Evolutionary conservation across 768 basidiomycete genomes (phyloP).

Genomic region (Rhizopogon vulgaris): DNA sequence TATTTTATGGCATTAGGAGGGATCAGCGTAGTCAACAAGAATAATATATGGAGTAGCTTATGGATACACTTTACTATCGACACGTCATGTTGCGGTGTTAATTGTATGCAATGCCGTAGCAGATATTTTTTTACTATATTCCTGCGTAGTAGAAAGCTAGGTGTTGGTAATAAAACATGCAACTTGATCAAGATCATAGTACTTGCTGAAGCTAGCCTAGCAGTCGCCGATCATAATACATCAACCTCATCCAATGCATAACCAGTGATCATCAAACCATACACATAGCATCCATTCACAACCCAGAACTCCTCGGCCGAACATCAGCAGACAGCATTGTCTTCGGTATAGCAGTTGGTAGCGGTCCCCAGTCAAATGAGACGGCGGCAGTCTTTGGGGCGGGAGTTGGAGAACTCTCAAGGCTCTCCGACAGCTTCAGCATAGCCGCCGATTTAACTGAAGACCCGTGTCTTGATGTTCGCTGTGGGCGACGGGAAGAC

Average conservation of each 20-base stretch:
- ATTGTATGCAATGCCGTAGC: too few relatives aligned
- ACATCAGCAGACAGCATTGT: constrained; percentile 11
- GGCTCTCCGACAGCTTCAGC: background rate
- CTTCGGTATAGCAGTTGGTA: constrained; percentile 9
- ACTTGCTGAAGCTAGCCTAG: too few relatives aligned
- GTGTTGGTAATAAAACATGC: too few relatives aligned
- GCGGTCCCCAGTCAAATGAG: constrained; percentile 17
- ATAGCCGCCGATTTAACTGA: background rate
- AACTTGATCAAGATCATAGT: too few relatives aligned
- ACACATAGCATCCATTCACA: background rate
- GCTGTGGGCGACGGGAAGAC: constrained; percentile 13
- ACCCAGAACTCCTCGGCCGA: background rate
- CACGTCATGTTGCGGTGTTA: too few relatives aligned
- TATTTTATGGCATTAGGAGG: too few relatives aligned
- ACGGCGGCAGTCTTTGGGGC: background rate
- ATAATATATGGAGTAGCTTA: too few relatives aligned
- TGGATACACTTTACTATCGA: too few relatives aligned
- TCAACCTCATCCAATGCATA: background rate
- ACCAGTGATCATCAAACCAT: background rate
- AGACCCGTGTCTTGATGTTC: constrained; percentile 1
- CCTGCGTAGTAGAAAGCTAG: too few relatives aligned
- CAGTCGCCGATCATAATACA: too few relatives aligned
- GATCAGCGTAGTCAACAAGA: too few relatives aligned
- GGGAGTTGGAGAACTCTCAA: background rate
- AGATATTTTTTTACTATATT: too few relatives aligned